Conservation (phyloP, 345 rosid species). For the Gossypium herbaceum region DNA sequence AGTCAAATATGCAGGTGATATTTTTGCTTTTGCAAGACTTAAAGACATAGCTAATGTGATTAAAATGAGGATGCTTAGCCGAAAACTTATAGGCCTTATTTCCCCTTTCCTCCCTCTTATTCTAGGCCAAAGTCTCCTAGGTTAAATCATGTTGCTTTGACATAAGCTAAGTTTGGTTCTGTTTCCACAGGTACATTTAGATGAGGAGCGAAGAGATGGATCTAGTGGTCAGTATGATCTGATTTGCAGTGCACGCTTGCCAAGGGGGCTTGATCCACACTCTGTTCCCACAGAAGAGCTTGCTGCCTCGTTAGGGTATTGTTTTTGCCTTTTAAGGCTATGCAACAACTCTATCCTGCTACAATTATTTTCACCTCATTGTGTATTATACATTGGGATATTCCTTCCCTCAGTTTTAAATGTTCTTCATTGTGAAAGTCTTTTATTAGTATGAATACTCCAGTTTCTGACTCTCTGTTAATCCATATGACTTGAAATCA, state of each 20-base stretch:
- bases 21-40: background rate
- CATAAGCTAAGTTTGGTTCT: background rate
- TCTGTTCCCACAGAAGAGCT: slow-evolving; percentile 90
- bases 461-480: slow-evolving; percentile 13
- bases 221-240: slow-evolving; percentile 50
- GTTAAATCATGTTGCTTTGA: slow-evolving; percentile 12
- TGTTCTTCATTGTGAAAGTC: background rate
- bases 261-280: slow-evolving; percentile 92
- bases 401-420: background rate
- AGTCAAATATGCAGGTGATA: too few species aligned
- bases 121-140: background rate
- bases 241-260: slow-evolving; percentile 84
- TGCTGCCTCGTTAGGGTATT: slow-evolving; percentile 86
- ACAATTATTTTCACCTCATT: slow-evolving; percentile 6
- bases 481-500: slow-evolving; percentile 27
- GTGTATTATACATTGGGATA: background rate
- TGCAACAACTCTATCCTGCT: background rate
- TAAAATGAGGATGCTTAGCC: background rate
- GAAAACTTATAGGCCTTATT: background rate
- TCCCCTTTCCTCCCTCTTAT: background rate
- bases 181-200: slow-evolving; percentile 52
- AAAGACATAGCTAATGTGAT: background rate
- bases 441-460: slow-evolving; percentile 16
- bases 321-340: background rate
- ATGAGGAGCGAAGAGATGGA: slow-evolving; percentile 58